phyloP scores from a whole-genome alignment of 2,329 filamentous ascomycete genomes.

The Colletotrichum tropicicola region DNA sequence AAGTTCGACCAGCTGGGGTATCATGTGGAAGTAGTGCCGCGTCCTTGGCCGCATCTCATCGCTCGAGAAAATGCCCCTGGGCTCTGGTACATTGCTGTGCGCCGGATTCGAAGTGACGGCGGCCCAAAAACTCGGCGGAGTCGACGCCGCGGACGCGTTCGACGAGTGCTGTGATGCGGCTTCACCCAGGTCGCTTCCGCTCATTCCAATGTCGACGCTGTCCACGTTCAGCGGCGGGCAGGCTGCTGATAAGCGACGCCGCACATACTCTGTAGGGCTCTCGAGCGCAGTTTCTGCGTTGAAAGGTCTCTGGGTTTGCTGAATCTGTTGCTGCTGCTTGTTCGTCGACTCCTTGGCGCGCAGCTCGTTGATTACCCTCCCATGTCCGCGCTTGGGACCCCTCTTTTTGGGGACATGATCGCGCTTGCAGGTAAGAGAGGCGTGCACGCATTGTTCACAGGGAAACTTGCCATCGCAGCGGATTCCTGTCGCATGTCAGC shows the following conservation, averaged over 20 bases:
- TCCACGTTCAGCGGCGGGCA: conserved; percentile 32
- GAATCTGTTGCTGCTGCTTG: conserved; percentile 30
- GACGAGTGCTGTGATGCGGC: conserved; percentile 25
- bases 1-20: conserved; percentile 66
- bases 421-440: conserved; percentile 69
- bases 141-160: conserved; percentile 35
- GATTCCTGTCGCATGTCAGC: conserved; percentile 43
- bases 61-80: conserved; percentile 48
- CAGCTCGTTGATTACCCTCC: conserved; percentile 70
- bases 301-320: conserved; percentile 12
- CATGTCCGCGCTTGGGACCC: conserved; percentile 69
- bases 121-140: conserved; percentile 39
- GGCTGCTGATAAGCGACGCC: conserved; percentile 30
- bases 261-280: conserved; percentile 45
- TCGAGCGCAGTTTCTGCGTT: conserved; percentile 33
- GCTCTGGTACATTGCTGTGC: conserved; percentile 41
- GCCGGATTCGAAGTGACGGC: conserved; percentile 38
- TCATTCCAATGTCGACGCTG: conserved; percentile 28
- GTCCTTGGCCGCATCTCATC: conserved; percentile 51
- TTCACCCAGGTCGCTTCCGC: conserved; percentile 28
- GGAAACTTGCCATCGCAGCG: conserved; percentile 57
- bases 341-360: conserved; percentile 53
- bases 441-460: conserved; percentile 69
- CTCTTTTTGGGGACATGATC: conserved; percentile 72
- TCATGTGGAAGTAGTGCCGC: conserved; percentile 54